Evolutionary conservation across 192 early-diverging fungal species (phyloP), one percentile per base, ranked within the genome.

Genomic region (Gonapodya prolifera): DNA sequence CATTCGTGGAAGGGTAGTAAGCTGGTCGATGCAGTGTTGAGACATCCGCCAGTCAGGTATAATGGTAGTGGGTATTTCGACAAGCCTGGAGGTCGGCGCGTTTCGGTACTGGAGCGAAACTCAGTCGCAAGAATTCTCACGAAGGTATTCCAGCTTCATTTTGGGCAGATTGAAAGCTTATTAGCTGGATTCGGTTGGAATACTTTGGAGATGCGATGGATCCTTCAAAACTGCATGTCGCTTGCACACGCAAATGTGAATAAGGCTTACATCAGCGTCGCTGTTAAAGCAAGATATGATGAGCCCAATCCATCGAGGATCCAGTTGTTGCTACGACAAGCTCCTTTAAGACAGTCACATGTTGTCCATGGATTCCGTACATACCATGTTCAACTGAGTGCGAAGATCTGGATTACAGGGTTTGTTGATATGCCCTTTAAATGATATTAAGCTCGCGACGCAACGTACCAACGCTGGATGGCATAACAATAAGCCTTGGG

Each of bases 261-360:
- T 23, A 23, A 75, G 30, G 31, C 70, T 30, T 61, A 75, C 77
- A 34, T 78, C 75, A 13, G 69, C 30, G 1, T 78, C 77, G 2
- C 33, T 34, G 33, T 78, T 78, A 28, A 78, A 78, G 29, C 77
- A 78, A 1, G 77, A 78, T 30, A 78, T 75, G 35, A 78, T 78
- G 34, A 78, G 34, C 75, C 77, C 77, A 34, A 78, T 34, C n/a
- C 35, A 78, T 1, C 77, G 77, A 61, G 0, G 77, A 61, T 78
- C 77, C 75, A 78, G 35, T 18, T 76, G 28, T 61, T 78, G 77
- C 76, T 76, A n/a, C 1, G 0, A 29, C 30, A 1, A 32, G 36
- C n/a, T 30, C n/a, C 36, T 23, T 75, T 29, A 1, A 32, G 23
- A 0, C 36, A 1, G 0, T 35, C 36, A 75, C 33, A 75, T 0